Percentiles rank a stretch among this genome's conserved stretches.
These are phyloP conservation scores for Reutealis trisperma DNA, from an alignment of 345 rosid species.

Conservation along the genomic window DNA sequence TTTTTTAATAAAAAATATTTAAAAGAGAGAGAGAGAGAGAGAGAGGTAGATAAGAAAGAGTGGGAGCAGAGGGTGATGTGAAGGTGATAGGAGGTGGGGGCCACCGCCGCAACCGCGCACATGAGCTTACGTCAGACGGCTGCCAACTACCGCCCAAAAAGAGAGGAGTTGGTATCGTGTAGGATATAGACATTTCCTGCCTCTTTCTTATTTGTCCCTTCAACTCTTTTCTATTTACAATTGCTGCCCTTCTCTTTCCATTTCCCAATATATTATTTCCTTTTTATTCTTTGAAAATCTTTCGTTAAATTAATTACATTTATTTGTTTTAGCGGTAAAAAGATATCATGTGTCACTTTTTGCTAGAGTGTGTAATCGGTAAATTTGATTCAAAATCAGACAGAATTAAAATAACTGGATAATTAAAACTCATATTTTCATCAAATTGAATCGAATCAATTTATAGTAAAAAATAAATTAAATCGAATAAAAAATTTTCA, in stretches of 20 bases:
- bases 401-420: too few relatives aligned
- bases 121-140: constrained; percentile 38
- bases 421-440: too few relatives aligned
- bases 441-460: too few relatives aligned
- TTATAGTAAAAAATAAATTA: too few relatives aligned
- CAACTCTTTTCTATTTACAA: not conserved
- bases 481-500: too few relatives aligned
- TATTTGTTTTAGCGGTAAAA: too few relatives aligned
- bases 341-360: too few relatives aligned
- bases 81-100: constrained; percentile 9
- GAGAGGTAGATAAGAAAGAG: constrained; percentile 9
- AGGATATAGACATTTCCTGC: not conserved
- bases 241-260: not conserved
- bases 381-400: too few relatives aligned
- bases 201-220: not conserved
- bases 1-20: too few relatives aligned
- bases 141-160: constrained; percentile 33
- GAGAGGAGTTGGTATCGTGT: constrained; percentile 33
- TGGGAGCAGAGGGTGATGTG: not conserved
- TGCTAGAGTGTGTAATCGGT: too few relatives aligned
- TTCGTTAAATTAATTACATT: too few relatives aligned
- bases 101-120: constrained; percentile 32
- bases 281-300: too few relatives aligned
- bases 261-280: not conserved
- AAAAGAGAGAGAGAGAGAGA: not conserved